A percentile compares a stretch with the other conserved stretches of the same genome.
Evolutionary conservation across 2,329 filamentous ascomycete species (phyloP).

Genomic region (Ophiostoma perfectum): DNA sequence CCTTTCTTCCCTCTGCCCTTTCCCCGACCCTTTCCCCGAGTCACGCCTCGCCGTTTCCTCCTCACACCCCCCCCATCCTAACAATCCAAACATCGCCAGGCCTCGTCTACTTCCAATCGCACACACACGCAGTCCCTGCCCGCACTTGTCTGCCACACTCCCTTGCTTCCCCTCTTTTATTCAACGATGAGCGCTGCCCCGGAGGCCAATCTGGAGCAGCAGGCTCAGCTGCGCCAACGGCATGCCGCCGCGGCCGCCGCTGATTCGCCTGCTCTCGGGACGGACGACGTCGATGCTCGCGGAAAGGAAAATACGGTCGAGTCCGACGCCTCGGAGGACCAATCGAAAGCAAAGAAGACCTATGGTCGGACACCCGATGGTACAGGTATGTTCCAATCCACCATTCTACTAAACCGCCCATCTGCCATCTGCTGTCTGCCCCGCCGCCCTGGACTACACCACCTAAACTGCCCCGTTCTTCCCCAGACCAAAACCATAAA

Average conservation of each 20-base stretch:
- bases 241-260: constrained; percentile 15
- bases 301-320: neutral
- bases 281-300: constrained; percentile 9
- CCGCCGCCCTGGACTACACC: neutral
- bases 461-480: constrained; percentile 6
- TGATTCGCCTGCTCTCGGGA: neutral
- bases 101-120: neutral
- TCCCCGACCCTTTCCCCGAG: neutral
- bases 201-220: constrained; percentile 20
- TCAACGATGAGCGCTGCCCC: constrained; percentile 22
- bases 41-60: neutral
- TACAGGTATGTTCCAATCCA: constrained; percentile 59
- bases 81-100: too few relatives aligned
- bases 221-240: constrained; percentile 22
- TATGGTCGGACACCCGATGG: constrained; percentile 89
- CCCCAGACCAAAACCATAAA: neutral
- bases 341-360: constrained; percentile 57
- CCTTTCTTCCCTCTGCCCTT: neutral
- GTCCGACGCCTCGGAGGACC: neutral
- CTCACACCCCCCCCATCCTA: too few relatives aligned
- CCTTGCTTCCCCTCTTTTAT: neutral
- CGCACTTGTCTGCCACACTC: neutral
- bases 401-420: too few relatives aligned
- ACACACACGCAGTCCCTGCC: neutral
- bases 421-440: neutral